Base-by-base conservation (phyloP, 257 asterid species). In the Salvia rosmarinus region DNA sequence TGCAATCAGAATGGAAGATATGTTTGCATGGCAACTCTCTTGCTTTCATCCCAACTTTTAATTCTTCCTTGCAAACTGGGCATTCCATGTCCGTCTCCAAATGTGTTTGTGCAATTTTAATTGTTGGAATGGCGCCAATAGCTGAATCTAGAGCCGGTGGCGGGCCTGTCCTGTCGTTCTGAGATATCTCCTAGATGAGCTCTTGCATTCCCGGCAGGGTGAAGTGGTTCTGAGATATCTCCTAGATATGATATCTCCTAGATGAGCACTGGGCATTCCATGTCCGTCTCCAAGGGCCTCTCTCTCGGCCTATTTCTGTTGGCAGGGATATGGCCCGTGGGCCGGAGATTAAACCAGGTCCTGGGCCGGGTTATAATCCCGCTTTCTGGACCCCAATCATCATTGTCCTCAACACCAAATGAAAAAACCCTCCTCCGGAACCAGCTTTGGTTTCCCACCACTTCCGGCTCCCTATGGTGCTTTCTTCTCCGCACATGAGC, bases 51-150 rank as follows among this genome's bases (percentile, higher is more conserved):
- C 96, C 99, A 7, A 86, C 70, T 16, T 83, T 59, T 37, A 94
- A 79, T 46, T 88, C 92, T 64, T 94, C 99, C 78, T 89, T 91
- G 80, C 99, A 94, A 39, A 94, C 96, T 0, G 97, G 89, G 74
- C 99, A 94, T 61, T 89, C 96, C 0, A 91, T 62, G 66, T 79
- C 90, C 3, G 62, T 80, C 12, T 65, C 77, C 83, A 94, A 69
- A 79, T 94, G 99, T 39, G 71, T 70, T 30, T 85, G 76, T 0
- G 75, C 71, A 10, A 94, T 77, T 74, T 73, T 85, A 1, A 91
- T 80, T 0, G 79, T 86, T 0, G 97, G 95, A 34, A 94, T 78
- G 13, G 80, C 77, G 56, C 79, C 25, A 47, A 94, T 94, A 0
- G 30, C 66, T 4, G 90, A 78, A 52, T 87, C 96, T 0, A 96